Percentiles rank a stretch among this genome's conserved stretches.
Evolutionary conservation across 352 stramenopile genomes (phyloP).

Genomic region (Phytophthora sp.): DNA sequence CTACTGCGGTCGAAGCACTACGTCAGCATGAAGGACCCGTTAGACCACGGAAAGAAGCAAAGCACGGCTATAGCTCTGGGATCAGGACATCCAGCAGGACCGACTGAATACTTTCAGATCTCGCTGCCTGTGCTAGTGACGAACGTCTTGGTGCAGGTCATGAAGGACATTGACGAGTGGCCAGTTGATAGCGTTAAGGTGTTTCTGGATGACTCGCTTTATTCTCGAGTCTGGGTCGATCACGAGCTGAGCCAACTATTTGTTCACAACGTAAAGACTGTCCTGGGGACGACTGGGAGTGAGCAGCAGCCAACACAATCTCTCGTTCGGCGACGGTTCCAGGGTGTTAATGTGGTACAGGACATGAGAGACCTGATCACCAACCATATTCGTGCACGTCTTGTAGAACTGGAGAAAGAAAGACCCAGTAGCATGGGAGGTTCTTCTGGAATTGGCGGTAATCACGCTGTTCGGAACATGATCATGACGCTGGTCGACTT

Average conservation of each 20-base stretch:
- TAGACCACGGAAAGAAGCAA: constrained; percentile 40
- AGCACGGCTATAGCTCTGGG: constrained; percentile 26
- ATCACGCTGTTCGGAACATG: constrained; percentile 71
- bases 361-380: constrained; percentile 71
- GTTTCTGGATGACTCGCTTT: constrained; percentile 86
- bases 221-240: constrained; percentile 83
- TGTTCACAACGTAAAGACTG: constrained; percentile 81
- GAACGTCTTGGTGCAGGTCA: constrained; percentile 71
- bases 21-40: constrained; percentile 47
- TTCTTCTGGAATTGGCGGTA: constrained; percentile 41
- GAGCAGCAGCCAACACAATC: constrained; percentile 22
- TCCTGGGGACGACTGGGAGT: constrained; percentile 39
- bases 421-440: constrained; percentile 31
- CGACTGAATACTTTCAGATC: constrained; percentile 54
- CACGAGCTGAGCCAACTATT: constrained; percentile 82
- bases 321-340: constrained; percentile 54
- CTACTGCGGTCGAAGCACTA: constrained; percentile 88
- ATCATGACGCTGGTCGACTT: constrained; percentile 79
- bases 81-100: constrained; percentile 21
- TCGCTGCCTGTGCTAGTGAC: constrained; percentile 73
- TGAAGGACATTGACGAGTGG: constrained; percentile 70
- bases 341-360: constrained; percentile 43
- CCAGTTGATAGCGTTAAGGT: constrained; percentile 87
- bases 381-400: constrained; percentile 69
- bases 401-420: constrained; percentile 78